phyloP scores from a whole-genome alignment of 306 rosid species.

The Medicago truncatula region DNA sequence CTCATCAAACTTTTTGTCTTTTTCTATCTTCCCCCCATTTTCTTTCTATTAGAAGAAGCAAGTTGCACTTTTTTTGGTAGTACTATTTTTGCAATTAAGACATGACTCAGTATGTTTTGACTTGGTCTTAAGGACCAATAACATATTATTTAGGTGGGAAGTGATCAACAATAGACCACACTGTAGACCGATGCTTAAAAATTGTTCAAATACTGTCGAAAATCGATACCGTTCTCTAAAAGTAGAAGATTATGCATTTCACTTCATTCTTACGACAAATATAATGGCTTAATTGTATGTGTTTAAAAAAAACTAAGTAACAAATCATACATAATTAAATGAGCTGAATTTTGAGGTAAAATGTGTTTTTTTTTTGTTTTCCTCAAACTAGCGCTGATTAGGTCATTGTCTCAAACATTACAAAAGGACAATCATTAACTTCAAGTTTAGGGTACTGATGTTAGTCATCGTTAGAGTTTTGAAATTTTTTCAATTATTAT shows the following conservation, averaged over 20 bases:
- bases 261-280: neutral
- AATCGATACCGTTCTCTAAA: too few relatives aligned
- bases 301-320: neutral
- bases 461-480: neutral
- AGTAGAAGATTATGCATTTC: too few relatives aligned
- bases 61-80: slow-evolving; percentile 4
- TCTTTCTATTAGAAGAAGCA: neutral
- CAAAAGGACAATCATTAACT: neutral
- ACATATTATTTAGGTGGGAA: neutral
- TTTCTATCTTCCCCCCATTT: neutral
- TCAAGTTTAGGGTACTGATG: neutral
- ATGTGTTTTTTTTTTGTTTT: neutral
- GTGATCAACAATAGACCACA: neutral
- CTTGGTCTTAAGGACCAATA: slow-evolving; percentile 11
- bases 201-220: neutral
- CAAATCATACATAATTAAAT: too few relatives aligned
- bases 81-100: neutral
- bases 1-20: slow-evolving; percentile 14
- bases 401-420: neutral
- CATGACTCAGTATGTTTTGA: slow-evolving; percentile 29
- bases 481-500: neutral
- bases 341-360: neutral
- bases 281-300: neutral
- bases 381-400: too few relatives aligned
- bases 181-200: neutral